Evolutionary conservation across 2,329 filamentous ascomycete species (phyloP), one percentile per base, ranked within the genome.

Genomic region (Ascochyta fabae): DNA sequence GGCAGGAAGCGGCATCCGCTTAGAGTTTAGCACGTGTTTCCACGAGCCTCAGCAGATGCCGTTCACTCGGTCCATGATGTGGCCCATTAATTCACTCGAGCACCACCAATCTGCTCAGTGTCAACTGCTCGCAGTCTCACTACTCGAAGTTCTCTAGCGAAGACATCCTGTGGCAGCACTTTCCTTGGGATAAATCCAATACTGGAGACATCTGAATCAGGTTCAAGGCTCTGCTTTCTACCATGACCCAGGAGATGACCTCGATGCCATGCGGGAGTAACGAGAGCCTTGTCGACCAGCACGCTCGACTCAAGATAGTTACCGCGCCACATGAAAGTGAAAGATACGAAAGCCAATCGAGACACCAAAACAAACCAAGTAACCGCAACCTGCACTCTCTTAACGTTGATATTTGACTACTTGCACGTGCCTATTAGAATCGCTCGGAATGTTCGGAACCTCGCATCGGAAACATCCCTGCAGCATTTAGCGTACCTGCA

Each of bases 391-490:
- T 8, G 8, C n/a, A 8, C 7, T 10, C 33, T 35, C 33, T 31
- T 4, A 31, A 35, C 33, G 8, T 35, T 15, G n/a, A 16, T 5
- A n/a, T 35, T 39, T 22, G 7, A 13, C 19, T n/a, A 6, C 6
- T 19, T 19, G 36, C 22, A 31, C 13, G 19, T 41, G 39, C 23
- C 15, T 15, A 3, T n/a, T 6, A 16, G 9, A 29, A n/a, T 26
- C 22, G 22, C 16, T 57, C 59, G 49, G 53, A 59, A 62, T 29
- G 2, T 6, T 59, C 59, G 56, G 59, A 59, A 54, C 26, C 31
- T 3, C 9, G n/a, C 31, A 48, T 48, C 49, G 56, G 49, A 29
- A 9, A 13, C 9, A 15, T 9, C 24, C 13, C 38, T 27, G 29
- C 16, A 51, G 12, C 29, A 19, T 10, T 48, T 51, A 54, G 52